Percentiles rank a stretch among this genome's conserved stretches.
Conservation (phyloP, 2,329 filamentous ascomycete species). For the Cladosporium cucumerinum region DNA sequence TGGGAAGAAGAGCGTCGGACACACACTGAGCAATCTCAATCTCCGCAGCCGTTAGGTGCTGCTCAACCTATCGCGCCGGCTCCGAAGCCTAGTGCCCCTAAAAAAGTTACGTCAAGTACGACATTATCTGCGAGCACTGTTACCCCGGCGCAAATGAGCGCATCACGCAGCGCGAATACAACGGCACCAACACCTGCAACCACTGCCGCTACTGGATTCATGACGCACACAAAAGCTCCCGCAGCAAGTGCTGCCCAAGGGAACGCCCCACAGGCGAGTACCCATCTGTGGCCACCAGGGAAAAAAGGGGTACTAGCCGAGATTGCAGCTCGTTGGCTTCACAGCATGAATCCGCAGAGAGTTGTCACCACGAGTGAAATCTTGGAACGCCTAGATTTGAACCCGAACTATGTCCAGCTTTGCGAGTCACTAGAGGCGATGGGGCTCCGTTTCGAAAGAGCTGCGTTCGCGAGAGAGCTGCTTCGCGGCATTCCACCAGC, state of each 20-base stretch:
- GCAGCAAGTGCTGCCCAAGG: neutral
- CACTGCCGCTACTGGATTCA: too few species aligned
- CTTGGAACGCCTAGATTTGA: constrained; percentile 47
- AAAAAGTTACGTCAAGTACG: constrained; percentile 1
- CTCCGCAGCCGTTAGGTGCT: constrained; percentile 16
- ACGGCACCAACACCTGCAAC: neutral
- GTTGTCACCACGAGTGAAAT: constrained; percentile 41
- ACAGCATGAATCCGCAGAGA: constrained; percentile 45
- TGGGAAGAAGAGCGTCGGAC: constrained; percentile 53
- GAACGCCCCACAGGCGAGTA: neutral
- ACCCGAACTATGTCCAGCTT: constrained; percentile 55
- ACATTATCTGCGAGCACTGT: neutral
- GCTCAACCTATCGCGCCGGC: neutral
- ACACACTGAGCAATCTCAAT: constrained; percentile 27
- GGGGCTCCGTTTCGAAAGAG: constrained; percentile 50
- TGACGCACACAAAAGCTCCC: neutral
- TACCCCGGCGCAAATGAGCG: neutral
- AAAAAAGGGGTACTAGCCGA: constrained; percentile 51
- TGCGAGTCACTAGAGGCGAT: constrained; percentile 52
- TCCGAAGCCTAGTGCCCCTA: neutral
- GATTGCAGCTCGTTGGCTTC: constrained; percentile 49
- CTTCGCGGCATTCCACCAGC: constrained; percentile 45
- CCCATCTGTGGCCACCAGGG: constrained; percentile 51
- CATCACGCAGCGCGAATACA: neutral
- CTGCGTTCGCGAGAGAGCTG: constrained; percentile 52